Percentiles rank a stretch among this genome's conserved stretches.
phyloP scores from a whole-genome alignment of 176 grass and related monocot species.

The Panicum miliaceum region DNA sequence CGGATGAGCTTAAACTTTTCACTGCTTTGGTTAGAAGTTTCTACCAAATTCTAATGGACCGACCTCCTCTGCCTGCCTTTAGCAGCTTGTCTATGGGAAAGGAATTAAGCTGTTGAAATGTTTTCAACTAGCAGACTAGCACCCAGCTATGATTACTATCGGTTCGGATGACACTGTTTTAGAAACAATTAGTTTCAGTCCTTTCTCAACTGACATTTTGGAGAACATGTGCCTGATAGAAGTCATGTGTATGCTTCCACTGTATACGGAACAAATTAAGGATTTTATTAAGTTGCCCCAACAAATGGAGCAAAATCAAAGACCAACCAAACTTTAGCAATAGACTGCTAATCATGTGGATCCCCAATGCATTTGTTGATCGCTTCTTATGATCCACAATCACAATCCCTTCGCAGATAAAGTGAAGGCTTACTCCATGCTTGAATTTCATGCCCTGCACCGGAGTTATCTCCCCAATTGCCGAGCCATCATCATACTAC shows the following conservation, averaged over 20 bases:
- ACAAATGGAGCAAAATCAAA: neutral
- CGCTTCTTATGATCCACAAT: neutral
- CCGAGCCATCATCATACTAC: neutral
- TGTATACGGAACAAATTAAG: neutral
- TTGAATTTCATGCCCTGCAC: neutral
- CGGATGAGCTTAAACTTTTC: neutral
- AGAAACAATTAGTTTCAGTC: neutral
- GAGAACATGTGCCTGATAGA: neutral
- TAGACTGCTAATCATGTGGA: neutral
- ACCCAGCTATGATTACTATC: neutral
- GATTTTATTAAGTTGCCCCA: no score
- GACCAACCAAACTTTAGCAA: neutral
- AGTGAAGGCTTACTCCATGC: neutral
- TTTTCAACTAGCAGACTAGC: neutral
- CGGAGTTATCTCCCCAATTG: neutral
- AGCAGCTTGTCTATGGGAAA: neutral
- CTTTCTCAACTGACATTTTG: neutral
- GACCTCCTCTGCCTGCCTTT: neutral
- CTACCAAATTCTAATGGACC: conserved; percentile 3
- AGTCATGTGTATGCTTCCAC: neutral
- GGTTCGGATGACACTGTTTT: neutral
- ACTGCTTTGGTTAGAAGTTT: neutral
- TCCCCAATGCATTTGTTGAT: no score
- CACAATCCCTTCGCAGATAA: neutral
- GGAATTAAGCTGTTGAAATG: conserved; percentile 5